Evolutionary conservation across 495 filamentous ascomycete species (phyloP).

Genomic region (Aspergillus heteromorphus): DNA sequence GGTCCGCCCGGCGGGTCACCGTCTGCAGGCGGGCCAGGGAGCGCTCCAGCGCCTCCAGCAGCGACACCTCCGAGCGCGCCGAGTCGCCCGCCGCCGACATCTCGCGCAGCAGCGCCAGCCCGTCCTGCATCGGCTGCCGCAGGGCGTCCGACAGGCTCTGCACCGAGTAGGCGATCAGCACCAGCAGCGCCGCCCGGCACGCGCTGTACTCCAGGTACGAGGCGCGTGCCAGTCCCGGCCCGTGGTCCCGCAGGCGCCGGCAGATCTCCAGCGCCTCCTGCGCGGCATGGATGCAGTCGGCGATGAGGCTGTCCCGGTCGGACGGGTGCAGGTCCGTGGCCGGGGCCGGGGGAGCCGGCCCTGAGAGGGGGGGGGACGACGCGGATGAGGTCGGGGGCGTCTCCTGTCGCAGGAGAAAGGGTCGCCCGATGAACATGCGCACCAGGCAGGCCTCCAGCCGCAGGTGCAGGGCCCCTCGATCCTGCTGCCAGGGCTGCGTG

Average conservation of each 20-base stretch:
- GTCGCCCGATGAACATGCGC: slow-evolving; percentile 28
- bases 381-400: not conserved
- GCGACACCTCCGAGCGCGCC: slow-evolving; percentile 27
- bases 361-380: not conserved
- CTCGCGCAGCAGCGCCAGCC: slow-evolving; percentile 28
- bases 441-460: slow-evolving; percentile 28
- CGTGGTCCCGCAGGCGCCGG: slow-evolving; percentile 20
- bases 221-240: slow-evolving; percentile 27
- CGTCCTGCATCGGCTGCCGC: slow-evolving; percentile 16
- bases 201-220: slow-evolving; percentile 36
- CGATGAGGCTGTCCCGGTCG: slow-evolving; percentile 16
- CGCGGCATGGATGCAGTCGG: slow-evolving; percentile 26
- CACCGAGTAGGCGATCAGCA: slow-evolving; percentile 29
- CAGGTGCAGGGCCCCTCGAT: slow-evolving; percentile 24
- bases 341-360: slow-evolving; percentile 3
- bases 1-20: not conserved
- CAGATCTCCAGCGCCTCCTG: slow-evolving; percentile 21
- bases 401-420: slow-evolving; percentile 23
- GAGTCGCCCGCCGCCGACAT: slow-evolving; percentile 33
- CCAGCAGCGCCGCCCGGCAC: slow-evolving; percentile 31
- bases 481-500: not conserved
- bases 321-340: not conserved
- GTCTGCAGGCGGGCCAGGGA: slow-evolving; percentile 19
- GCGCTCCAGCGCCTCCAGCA: slow-evolving; percentile 31
- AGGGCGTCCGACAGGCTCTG: slow-evolving; percentile 19